These are phyloP conservation scores for Solanum boliviense DNA, from an alignment of 257 asterid genomes.

Conservation along the genomic window DNA sequence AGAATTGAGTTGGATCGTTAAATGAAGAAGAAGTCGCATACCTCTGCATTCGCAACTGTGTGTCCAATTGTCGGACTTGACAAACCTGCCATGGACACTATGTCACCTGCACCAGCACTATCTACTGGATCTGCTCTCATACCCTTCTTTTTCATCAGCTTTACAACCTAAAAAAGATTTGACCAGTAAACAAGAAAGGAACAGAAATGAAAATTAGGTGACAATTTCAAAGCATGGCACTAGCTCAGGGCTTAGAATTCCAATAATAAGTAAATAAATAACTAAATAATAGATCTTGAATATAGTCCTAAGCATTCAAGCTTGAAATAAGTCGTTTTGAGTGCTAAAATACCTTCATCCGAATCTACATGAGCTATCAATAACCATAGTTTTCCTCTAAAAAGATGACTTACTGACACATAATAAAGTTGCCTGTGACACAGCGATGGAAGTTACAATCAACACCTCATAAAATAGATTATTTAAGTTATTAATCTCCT, in stretches of 20 bases:
- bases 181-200: background rate
- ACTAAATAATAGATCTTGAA: background rate
- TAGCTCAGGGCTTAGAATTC: background rate
- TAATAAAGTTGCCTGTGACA: background rate
- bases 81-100: slow-evolving; percentile 92
- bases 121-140: slow-evolving; percentile 62
- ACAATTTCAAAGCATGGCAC: background rate
- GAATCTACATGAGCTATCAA: background rate
- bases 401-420: background rate
- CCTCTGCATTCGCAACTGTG: slow-evolving; percentile 87
- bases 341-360: background rate
- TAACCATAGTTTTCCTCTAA: background rate
- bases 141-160: slow-evolving; percentile 92
- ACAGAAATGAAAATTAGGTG: background rate
- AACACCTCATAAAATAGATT: background rate
- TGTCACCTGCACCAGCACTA: slow-evolving; percentile 96
- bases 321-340: background rate
- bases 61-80: slow-evolving; percentile 82
- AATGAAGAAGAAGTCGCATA: slow-evolving; percentile 6
- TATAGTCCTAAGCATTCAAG: background rate
- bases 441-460: background rate
- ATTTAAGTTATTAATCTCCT: background rate
- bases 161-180: slow-evolving; percentile 49
- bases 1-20: background rate
- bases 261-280: background rate